A percentile compares a stretch with the other conserved stretches of the same genome.
Conservation (phyloP, 345 rosid genomes). For the Nephelium lappaceum region DNA sequence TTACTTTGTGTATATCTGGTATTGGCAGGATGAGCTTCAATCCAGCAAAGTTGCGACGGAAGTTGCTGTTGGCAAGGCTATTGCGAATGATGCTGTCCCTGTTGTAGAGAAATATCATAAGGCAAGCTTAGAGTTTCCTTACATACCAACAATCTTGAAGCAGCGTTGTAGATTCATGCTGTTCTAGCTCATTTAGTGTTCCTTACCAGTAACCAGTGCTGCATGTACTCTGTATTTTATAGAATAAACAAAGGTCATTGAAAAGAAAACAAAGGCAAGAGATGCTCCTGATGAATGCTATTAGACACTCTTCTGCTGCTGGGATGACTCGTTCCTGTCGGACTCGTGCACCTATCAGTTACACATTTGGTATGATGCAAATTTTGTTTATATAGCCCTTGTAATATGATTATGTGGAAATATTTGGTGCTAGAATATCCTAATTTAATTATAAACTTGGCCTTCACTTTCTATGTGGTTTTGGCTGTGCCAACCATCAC, state of each 20-base stretch:
- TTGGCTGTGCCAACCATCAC: not conserved
- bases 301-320: constrained; percentile 31
- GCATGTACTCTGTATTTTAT: constrained; percentile 21
- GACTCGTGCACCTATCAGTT: constrained; percentile 54
- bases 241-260: constrained; percentile 73
- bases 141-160: not conserved
- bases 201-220: constrained; percentile 1
- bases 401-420: not conserved
- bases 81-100: constrained; percentile 60
- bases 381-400: not conserved
- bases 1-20: constrained; percentile 20
- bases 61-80: constrained; percentile 52
- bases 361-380: constrained; percentile 66
- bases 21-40: constrained; percentile 62
- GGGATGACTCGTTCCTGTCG: constrained; percentile 67
- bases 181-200: constrained; percentile 8
- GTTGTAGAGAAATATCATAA: constrained; percentile 59
- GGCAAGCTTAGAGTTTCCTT: constrained; percentile 38
- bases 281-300: constrained; percentile 41
- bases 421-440: not conserved
- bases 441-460: constrained; percentile 9
- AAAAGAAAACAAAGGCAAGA: constrained; percentile 60
- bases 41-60: constrained; percentile 55
- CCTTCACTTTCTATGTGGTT: not conserved
- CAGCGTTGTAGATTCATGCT: not conserved